Evolutionary conservation across 2,329 filamentous ascomycete species (phyloP).

Genomic region (Podosphaera fusca): DNA sequence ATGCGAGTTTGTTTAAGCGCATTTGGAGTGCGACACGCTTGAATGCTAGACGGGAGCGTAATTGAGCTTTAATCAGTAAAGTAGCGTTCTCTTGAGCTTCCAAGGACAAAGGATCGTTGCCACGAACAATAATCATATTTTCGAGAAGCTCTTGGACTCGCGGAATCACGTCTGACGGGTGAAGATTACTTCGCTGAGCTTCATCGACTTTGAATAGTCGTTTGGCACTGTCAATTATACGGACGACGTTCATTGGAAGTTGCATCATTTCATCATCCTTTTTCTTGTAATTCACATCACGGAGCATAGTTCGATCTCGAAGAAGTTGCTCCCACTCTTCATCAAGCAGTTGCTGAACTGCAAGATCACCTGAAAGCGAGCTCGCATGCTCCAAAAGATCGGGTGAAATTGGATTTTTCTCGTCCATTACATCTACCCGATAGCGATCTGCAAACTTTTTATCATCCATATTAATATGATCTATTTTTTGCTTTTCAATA

Average conservation of each 20-base stretch:
- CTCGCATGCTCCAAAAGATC: conserved; percentile 68
- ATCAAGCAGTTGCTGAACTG: conserved; percentile 68
- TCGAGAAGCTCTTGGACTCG: conserved; percentile 53
- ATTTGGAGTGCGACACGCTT: conserved; percentile 76
- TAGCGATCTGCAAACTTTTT: conserved; percentile 59
- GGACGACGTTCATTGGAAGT: conserved; percentile 71
- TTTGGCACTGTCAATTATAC: conserved; percentile 77
- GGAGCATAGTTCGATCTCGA: conserved; percentile 52
- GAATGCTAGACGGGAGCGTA: conserved; percentile 77
- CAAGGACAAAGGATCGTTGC: conserved; percentile 53
- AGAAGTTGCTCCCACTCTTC: conserved; percentile 63
- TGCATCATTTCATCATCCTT: conserved; percentile 73
- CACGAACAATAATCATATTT: conserved; percentile 65
- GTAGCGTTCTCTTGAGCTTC: conserved; percentile 83
- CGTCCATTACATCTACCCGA: conserved; percentile 67
- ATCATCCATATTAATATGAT: conserved; percentile 62
- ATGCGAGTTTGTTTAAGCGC: conserved; percentile 70
- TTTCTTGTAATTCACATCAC: conserved; percentile 39
- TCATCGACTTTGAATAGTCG: conserved; percentile 80
- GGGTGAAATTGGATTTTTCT: conserved; percentile 29
- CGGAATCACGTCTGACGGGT: conserved; percentile 69
- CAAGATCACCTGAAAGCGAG: conserved; percentile 69
- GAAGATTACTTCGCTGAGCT: conserved; percentile 65
- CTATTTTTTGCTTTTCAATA: conserved; percentile 82
- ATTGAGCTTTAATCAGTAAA: conserved; percentile 72